Evolutionary conservation across 1,139 yeast species (phyloP).

Genomic region (Geotrichum europaeum): DNA sequence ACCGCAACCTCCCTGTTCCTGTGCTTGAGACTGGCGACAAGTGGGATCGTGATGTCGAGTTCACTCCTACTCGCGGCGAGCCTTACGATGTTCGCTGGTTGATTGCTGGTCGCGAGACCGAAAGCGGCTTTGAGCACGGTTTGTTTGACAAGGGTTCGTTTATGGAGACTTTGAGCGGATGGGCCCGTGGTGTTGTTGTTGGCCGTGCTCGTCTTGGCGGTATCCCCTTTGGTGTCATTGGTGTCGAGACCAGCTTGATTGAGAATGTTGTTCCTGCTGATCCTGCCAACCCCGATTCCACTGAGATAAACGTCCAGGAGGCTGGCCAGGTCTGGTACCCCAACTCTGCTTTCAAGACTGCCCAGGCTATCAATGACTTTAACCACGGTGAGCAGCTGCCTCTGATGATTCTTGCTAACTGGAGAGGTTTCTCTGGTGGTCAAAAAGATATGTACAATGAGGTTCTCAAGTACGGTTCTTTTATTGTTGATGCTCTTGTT

Average conservation of each 20-base stretch:
- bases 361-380: conserved; percentile 96
- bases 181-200: conserved; percentile 98
- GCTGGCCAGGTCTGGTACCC: conserved; percentile 99
- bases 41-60: conserved; percentile 93
- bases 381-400: conserved; percentile 97
- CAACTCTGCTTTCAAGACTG: conserved; percentile 96
- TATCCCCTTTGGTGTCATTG: conserved; percentile 96
- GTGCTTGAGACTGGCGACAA: conserved; percentile 68
- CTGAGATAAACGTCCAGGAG: conserved; percentile 81
- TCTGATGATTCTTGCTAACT: conserved; percentile 92
- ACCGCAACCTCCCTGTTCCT: conserved; percentile 87
- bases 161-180: conserved; percentile 95
- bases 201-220: conserved; percentile 99
- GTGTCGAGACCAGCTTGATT: conserved; percentile 84
- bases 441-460: conserved; percentile 99
- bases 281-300: conserved; percentile 94
- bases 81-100: conserved; percentile 92
- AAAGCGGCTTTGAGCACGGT: conserved; percentile 76
- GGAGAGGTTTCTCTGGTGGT: conserved; percentile 99
- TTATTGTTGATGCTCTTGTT: conserved; percentile 92
- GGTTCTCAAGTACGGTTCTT: conserved; percentile 93
- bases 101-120: conserved; percentile 73
- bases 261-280: conserved; percentile 94
- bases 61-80: conserved; percentile 63
- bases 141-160: conserved; percentile 86